A percentile compares a stretch with the other conserved stretches of the same genome.
Conservation (phyloP, 2,329 filamentous ascomycete genomes). For the Diaporthe caulivora region DNA sequence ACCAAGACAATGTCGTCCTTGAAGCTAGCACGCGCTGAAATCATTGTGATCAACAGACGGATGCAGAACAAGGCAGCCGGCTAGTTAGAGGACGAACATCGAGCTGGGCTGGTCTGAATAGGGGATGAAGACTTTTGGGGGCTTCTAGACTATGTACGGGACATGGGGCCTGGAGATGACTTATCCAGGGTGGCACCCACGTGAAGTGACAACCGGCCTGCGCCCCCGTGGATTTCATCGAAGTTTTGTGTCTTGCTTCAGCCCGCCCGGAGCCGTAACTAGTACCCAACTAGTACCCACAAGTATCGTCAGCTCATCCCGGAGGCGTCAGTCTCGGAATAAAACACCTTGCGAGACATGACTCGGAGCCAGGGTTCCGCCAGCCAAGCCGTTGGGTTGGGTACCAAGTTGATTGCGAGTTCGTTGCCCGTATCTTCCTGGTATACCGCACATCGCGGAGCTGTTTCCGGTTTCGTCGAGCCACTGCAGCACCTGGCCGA, state of each 20-base stretch:
- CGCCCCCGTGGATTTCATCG: slow-evolving; percentile 28
- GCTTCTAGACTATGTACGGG: slow-evolving; percentile 18
- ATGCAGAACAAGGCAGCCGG: not conserved
- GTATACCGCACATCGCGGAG: slow-evolving; percentile 12
- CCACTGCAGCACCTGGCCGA: slow-evolving; percentile 9
- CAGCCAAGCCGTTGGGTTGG: slow-evolving; percentile 22
- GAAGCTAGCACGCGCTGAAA: slow-evolving; percentile 11
- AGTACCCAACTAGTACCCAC: slow-evolving; percentile 22
- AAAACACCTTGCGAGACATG: slow-evolving; percentile 32
- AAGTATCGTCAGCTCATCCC: slow-evolving; percentile 27
- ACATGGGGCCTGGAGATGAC: slow-evolving; percentile 24
- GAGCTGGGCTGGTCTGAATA: not conserved
- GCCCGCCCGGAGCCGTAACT: slow-evolving; percentile 21
- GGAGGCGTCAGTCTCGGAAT: slow-evolving; percentile 28
- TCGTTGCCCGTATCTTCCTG: not conserved
- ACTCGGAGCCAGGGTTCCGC: slow-evolving; percentile 28
- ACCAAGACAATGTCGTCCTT: slow-evolving; percentile 15
- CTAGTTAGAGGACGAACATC: slow-evolving; percentile 17
- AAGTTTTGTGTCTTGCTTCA: slow-evolving; percentile 31
- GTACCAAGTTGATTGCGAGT: slow-evolving; percentile 21
- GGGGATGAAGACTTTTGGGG: slow-evolving; percentile 2
- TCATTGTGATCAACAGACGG: slow-evolving; percentile 7
- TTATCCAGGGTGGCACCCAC: slow-evolving; percentile 17
- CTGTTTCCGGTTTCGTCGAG: slow-evolving; percentile 23
- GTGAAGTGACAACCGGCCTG: slow-evolving; percentile 4